These are phyloP conservation scores for Penicillium crustosum DNA, from an alignment of 2,329 filamentous ascomycete genomes.

Conservation along the genomic window DNA sequence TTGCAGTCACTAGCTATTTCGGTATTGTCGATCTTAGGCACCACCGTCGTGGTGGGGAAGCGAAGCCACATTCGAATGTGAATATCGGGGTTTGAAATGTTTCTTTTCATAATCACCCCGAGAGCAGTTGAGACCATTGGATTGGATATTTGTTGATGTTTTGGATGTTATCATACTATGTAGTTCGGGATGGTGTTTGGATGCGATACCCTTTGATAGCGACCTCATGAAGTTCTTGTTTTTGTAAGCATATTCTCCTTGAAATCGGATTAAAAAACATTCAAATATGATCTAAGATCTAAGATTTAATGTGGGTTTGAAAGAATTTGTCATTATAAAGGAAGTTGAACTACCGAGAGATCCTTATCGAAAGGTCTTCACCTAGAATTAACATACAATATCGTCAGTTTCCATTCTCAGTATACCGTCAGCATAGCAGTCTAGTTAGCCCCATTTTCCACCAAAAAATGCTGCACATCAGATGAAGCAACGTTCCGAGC, in stretches of 20 bases:
- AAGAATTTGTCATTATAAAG: too few species aligned
- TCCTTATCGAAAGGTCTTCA: too few species aligned
- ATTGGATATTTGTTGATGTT: background rate
- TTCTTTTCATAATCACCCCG: background rate
- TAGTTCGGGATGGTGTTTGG: background rate
- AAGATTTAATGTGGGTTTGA: too few species aligned
- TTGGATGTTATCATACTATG: background rate
- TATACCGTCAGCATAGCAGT: too few species aligned
- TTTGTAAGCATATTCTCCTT: background rate
- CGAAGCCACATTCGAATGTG: slow-evolving; percentile 26
- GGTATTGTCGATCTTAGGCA: slow-evolving; percentile 50
- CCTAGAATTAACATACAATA: too few species aligned
- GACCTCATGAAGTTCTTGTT: background rate
- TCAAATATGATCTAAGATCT: background rate
- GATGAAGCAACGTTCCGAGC: background rate
- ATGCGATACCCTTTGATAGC: slow-evolving; percentile 3
- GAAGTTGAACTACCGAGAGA: too few species aligned
- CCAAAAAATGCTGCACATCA: background rate
- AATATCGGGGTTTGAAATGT: slow-evolving; percentile 20
- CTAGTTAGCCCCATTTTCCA: background rate
- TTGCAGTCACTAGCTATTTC: slow-evolving; percentile 52
- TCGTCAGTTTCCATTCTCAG: too few species aligned
- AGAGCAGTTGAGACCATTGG: background rate
- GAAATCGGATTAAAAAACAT: background rate
- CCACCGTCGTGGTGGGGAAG: slow-evolving; percentile 32